Evolutionary conservation across 192 early-diverging fungal genomes (phyloP), one percentile per base, ranked within the genome.

Genomic region (Coemansia biformis): DNA sequence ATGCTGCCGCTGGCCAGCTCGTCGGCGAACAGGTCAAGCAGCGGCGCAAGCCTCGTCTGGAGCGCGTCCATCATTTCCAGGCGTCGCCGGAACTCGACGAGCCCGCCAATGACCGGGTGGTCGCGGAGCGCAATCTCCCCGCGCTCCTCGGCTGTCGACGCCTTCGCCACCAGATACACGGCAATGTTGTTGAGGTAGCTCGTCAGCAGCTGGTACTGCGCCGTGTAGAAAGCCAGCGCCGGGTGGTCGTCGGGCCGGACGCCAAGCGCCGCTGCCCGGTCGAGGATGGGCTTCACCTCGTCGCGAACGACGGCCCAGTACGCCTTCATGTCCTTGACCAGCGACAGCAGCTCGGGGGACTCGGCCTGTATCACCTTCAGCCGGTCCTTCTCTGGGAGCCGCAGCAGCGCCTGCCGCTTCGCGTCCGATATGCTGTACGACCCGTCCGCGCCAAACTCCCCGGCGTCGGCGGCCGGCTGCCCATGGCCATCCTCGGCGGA

Each of bases 141-240:
- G 36, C 38, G 78, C 56, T 63, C 52, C 73, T 70, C 51, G 66
- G 76, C 38, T 78, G 72, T 48, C 38, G 71, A 75, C 8, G 59
- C 71, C 78, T 86, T 79, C 51, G 90, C 46, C 1, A 79, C 81
- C 45, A 96, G 75, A 56, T 90, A 92, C 50, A 92, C 93, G 6
- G 91, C 79, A 49, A 94, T 78, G 59, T 97, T 97, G 54, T 85
- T 88, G 49, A 94, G 63, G 51, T 93, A 94, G 49, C 82, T 81
- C 59, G 85, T 76, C 18, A 87, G 40, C 43, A 69, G 58, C 61
- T 78, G 76, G 55, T 73, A 68, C 48, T 59, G 54, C 34, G 66
- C 60, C 32, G 62, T 49, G 43, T 58, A 63, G 29, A 78, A 68
- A 14, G 70, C 66, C 38, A 74, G 56, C 24, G 70, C 76, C 23